Evolutionary conservation across 345 rosid species (phyloP), one percentile per base, ranked within the genome.

Genomic region (Camelina hispida): DNA sequence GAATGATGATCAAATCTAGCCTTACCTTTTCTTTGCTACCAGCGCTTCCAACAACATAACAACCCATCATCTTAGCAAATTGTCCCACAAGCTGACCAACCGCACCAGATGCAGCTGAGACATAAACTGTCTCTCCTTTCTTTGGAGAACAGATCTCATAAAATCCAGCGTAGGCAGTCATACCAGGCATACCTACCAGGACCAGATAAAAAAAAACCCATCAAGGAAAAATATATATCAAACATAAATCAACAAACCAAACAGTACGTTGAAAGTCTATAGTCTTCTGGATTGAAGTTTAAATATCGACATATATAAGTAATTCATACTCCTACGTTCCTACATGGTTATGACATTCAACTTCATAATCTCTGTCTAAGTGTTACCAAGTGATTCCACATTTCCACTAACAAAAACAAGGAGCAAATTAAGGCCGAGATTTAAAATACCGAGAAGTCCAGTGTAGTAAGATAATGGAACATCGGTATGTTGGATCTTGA

Each of bases 1-100:
- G 34, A 47, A 25, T 28, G 67, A 48, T 18, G 73, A 73, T 32
- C 14, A n/a, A n/a, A n/a, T n/a, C n/a, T n/a, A n/a, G n/a, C n/a
- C n/a, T n/a, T n/a, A 81, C 87, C 81, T 87, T 85, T 40, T 83
- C 82, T 61, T 72, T 59, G 28, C 85, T 84, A 4, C 88, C 86
- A 4, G 88, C 87, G 32, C 87, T 85, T 68, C 88, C 91, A 23
- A 85, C 84, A 48, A 86, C 86, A 64, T 84, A 81, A 61, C 86
- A 86, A 7, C 86, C 90, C 71, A 63, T 30, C 80, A 76, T 68
- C 55, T 87, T 84, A 0, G 87, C 87, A 46, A 87, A 76, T 7
- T 84, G 88, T 6, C 90, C 88, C 6, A 83, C 90, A 35, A 83
- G 85, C 74, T 82, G 87, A 9, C 89, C 89, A 67, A 85, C 83